These are phyloP conservation scores for Penicillium salamii DNA, from an alignment of 495 filamentous ascomycete genomes.

Conservation along the genomic window DNA sequence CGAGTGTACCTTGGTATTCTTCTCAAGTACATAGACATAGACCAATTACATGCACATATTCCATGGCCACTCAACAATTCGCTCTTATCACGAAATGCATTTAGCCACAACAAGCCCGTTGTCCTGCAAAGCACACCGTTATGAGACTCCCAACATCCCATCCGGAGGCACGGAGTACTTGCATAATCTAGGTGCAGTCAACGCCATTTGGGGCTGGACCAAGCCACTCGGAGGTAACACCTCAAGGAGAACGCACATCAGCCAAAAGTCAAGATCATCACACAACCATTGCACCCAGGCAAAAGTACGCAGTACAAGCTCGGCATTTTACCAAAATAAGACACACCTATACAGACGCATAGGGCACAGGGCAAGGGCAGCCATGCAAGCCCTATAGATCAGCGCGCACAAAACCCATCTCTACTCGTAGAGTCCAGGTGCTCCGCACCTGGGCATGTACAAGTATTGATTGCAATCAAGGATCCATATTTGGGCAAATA, in stretches of 20 bases:
- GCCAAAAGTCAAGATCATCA: neutral
- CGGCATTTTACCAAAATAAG: neutral
- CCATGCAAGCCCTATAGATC: conserved; percentile 20
- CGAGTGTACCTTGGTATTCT: neutral
- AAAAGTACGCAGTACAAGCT: conserved; percentile 1
- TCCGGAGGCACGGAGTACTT: neutral
- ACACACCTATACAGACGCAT: neutral
- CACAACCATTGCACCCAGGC: neutral
- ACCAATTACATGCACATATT: neutral
- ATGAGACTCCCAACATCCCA: neutral
- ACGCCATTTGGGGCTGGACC: neutral
- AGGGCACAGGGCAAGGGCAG: conserved; percentile 32
- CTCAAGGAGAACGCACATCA: neutral
- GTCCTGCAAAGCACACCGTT: no score
- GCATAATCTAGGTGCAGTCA: neutral
- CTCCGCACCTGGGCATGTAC: neutral
- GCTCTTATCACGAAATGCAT: no score
- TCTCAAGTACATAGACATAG: neutral
- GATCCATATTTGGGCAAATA: no score
- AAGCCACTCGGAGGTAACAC: conserved; percentile 1
- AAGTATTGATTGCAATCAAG: no score
- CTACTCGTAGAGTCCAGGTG: no score
- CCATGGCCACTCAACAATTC: no score
- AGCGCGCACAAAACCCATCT: conserved; percentile 15
- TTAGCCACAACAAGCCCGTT: no score